These are phyloP conservation scores for Naegleria gruberi DNA, from an alignment of 208 protist species.

Conservation along the genomic window DNA sequence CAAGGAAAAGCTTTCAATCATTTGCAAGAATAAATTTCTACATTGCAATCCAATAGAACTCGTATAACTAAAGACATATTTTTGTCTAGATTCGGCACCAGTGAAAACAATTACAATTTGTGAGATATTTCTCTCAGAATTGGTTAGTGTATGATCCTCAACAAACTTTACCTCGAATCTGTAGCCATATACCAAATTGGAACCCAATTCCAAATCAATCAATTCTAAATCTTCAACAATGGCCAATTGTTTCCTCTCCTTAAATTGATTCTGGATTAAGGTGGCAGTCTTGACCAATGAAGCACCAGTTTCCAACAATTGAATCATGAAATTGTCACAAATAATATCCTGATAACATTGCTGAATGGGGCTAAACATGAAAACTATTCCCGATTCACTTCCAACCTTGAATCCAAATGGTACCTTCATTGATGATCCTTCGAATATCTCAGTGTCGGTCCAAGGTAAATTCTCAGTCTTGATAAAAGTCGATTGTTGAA, in stretches of 20 bases:
- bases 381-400: not conserved
- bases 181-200: not conserved
- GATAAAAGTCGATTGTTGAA: not conserved
- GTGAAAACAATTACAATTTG: not conserved
- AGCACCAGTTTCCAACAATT: not conserved
- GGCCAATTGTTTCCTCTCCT: not conserved
- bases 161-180: not conserved
- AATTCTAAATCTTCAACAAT: not conserved
- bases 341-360: not conserved
- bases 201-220: not conserved
- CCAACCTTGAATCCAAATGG: not conserved
- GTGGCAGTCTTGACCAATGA: not conserved
- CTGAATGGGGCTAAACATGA: not conserved
- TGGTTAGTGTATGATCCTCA: not conserved
- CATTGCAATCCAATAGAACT: not conserved
- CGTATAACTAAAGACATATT: not conserved
- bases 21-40: not conserved
- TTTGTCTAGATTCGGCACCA: not conserved
- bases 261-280: not conserved
- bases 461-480: not conserved
- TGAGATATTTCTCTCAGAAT: not conserved
- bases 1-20: not conserved
- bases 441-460: not conserved
- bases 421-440: not conserved
- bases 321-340: slow-evolving; percentile 6